Evolutionary conservation across 202 grass and related monocot genomes (phyloP).

Genomic region (Digitaria exilis): DNA sequence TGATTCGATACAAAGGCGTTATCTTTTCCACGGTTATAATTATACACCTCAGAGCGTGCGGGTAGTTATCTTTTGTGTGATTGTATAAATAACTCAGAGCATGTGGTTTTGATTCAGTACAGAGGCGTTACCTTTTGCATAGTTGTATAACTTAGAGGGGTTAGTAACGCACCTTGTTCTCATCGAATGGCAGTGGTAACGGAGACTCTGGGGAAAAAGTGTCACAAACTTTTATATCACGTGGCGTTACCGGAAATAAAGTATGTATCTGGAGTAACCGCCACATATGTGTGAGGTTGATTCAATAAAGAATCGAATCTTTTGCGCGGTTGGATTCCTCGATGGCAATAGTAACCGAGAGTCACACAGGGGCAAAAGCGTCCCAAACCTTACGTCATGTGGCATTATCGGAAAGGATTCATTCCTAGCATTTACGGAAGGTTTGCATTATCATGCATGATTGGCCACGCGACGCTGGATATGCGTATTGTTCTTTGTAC

Average conservation of each 20-base stretch:
- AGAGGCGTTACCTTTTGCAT: not conserved
- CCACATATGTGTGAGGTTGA: too few species aligned
- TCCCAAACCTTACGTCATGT: too few species aligned
- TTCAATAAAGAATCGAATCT: too few species aligned
- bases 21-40: not conserved
- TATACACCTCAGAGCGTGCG: too few species aligned
- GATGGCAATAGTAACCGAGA: not conserved
- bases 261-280: not conserved
- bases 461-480: too few species aligned
- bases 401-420: not conserved
- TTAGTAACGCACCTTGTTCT: too few species aligned
- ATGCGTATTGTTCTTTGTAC: not conserved
- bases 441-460: not conserved
- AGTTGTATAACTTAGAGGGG: too few species aligned
- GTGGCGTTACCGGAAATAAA: not conserved
- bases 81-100: too few species aligned
- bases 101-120: not conserved
- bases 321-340: too few species aligned
- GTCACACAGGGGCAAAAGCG: not conserved
- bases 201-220: not conserved
- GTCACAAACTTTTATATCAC: not conserved
- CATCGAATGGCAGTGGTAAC: fast-evolving
- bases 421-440: not conserved
- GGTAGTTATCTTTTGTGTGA: too few species aligned
- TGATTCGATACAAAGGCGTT: not conserved